Evolutionary conservation across 2,329 filamentous ascomycete genomes (phyloP), one percentile per base, ranked within the genome.

Genomic region (Aschersonia sp.): DNA sequence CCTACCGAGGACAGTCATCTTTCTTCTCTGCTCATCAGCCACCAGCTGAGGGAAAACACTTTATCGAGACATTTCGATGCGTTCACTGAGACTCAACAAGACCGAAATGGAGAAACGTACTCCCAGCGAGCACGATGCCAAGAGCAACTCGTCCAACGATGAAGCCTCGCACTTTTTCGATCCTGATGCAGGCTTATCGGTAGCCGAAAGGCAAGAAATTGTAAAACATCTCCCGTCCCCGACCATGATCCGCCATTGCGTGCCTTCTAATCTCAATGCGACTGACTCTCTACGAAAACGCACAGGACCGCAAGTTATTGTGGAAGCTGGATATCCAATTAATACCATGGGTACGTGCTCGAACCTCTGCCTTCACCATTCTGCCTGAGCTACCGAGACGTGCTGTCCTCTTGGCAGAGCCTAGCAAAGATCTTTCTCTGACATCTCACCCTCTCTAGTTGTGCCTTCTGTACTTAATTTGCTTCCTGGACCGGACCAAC

Each of bases 401-500:
- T 20, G 20, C 20, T 20, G 20, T 20, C 20, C 20, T 20, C 20
- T 20, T 20, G 20, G 20, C 20, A 20, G 20, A 20, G 20, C 20
- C 20, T 20, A 20, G 20, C 20, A 20, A 20, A 20, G 20, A 20
- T 20, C 20, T 20, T 20, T 20, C 20, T 20, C 40, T 28, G 5
- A 38, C 32, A 12, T 45, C n/a, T 46, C 48, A 54, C 42, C 41
- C 32, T 28, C 47, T 20, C 20, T 20, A 72, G 74, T 75, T 87
- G 9, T 82, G 78, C 50, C 68, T 87, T 45, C 71, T 89, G 35
- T 89, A 89, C 56, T 71, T 89, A 2, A 72, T 87, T 47, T 83
- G 81, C 51, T 89, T 88, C 61, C 72, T 89, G 43, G 80, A 84
- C 58, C 73, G 82, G 10, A 89, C 86, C 30, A 91, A 92, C 56